Evolutionary conservation across 257 asterid species (phyloP).

Genomic region (Ilex asprella): DNA sequence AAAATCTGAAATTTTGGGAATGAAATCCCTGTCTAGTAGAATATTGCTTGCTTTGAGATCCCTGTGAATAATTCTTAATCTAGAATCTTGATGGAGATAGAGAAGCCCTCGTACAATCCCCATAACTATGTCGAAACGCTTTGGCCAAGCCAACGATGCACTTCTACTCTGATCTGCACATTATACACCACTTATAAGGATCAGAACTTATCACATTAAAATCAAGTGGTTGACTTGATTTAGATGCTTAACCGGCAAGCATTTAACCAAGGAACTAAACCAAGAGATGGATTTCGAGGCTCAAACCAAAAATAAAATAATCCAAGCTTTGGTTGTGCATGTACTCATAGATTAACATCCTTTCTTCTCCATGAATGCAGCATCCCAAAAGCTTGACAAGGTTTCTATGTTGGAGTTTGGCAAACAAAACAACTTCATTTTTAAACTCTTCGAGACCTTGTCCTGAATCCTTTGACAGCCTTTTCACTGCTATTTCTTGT

Average conservation of each 20-base stretch:
- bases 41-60: slow-evolving; percentile 45
- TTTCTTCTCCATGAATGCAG: slow-evolving; percentile 39
- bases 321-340: slow-evolving; percentile 47
- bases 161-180: slow-evolving; percentile 9
- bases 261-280: not conserved
- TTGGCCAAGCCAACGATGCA: slow-evolving; percentile 13
- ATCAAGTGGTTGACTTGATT: not conserved
- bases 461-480: slow-evolving; percentile 31
- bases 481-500: slow-evolving; percentile 46
- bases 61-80: slow-evolving; percentile 37
- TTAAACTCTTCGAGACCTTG: slow-evolving; percentile 53
- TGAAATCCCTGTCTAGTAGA: slow-evolving; percentile 33
- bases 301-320: slow-evolving; percentile 36
- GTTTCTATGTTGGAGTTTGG: slow-evolving; percentile 54
- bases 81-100: slow-evolving; percentile 48
- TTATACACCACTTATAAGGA: not conserved
- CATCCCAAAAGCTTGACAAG: slow-evolving; percentile 55
- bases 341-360: slow-evolving; percentile 45
- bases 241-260: not conserved
- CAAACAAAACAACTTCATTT: slow-evolving; percentile 37
- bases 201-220: not conserved
- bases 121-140: slow-evolving; percentile 21
- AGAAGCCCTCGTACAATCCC: slow-evolving; percentile 40
- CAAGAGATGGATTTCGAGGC: not conserved
- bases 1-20: slow-evolving; percentile 45